Conservation (phyloP, 768 basidiomycete species). For the Psilocybe cubensis region DNA sequence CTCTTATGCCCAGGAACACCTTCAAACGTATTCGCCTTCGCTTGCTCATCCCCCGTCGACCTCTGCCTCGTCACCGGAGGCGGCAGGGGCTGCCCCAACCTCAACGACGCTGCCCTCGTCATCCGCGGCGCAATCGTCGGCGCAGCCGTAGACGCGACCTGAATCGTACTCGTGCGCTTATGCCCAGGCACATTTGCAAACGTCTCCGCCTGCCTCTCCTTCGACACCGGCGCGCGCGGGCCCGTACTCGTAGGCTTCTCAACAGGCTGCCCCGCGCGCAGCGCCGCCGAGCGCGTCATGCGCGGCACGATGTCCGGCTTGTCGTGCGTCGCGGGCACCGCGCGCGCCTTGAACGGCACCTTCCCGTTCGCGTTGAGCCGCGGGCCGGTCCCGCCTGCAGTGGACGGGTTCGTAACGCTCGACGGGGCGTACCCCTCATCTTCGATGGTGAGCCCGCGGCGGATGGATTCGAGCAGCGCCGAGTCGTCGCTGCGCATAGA, state of each 20-base stretch:
- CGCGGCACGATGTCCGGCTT: slow-evolving; percentile 78
- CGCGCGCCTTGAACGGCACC: slow-evolving; percentile 64
- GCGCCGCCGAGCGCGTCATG: slow-evolving; percentile 71
- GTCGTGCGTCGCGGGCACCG: slow-evolving; percentile 61
- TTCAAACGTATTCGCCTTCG: slow-evolving; percentile 58
- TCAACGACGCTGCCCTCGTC: slow-evolving; percentile 74
- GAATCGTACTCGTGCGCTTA: slow-evolving; percentile 68
- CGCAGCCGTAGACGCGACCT: slow-evolving; percentile 75
- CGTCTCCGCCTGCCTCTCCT: slow-evolving; percentile 63
- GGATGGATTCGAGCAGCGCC: slow-evolving; percentile 42
- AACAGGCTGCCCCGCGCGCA: slow-evolving; percentile 63
- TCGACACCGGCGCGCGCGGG: slow-evolving; percentile 60
- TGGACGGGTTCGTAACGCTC: slow-evolving; percentile 43
- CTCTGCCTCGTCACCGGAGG: slow-evolving; percentile 43
- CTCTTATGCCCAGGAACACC: slow-evolving; percentile 88
- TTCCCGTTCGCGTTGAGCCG: slow-evolving; percentile 48
- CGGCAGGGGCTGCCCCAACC: slow-evolving; percentile 54
- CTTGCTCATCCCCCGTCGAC: slow-evolving; percentile 34
- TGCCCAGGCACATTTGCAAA: slow-evolving; percentile 85
- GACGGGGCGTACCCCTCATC: slow-evolving; percentile 52
- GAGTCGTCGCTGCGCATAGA: slow-evolving; percentile 50
- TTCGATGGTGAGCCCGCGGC: slow-evolving; percentile 39
- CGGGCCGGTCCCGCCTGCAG: slow-evolving; percentile 41
- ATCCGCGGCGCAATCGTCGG: slow-evolving; percentile 74
- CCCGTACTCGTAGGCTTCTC: slow-evolving; percentile 43